Conservation (phyloP, 2,329 filamentous ascomycete genomes). For the Pyrenochaeta sp. region DNA sequence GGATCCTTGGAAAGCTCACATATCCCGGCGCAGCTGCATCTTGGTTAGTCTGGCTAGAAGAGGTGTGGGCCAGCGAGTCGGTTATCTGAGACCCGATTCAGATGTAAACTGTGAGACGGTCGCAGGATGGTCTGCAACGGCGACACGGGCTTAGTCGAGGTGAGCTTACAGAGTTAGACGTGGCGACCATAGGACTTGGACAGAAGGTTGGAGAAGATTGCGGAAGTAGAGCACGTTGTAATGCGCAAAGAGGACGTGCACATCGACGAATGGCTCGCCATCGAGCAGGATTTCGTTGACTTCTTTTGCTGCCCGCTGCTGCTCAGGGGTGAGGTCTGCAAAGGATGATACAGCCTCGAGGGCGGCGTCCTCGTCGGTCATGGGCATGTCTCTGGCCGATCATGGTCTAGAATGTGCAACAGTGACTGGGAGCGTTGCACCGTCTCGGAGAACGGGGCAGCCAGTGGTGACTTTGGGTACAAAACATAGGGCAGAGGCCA, state of each 20-base stretch:
- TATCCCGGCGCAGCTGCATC: conserved; percentile 51
- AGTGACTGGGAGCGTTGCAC: conserved; percentile 9
- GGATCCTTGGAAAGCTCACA: conserved; percentile 53
- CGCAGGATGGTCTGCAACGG: conserved; percentile 7
- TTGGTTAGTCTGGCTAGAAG: conserved; percentile 22
- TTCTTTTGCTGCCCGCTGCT: conserved; percentile 40
- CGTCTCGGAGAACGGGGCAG: conserved; percentile 8
- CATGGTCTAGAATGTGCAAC: conserved; percentile 15
- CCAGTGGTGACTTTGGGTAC: neutral
- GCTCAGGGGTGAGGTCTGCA: conserved; percentile 40
- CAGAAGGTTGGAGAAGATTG: conserved; percentile 46
- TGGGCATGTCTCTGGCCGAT: conserved; percentile 40
- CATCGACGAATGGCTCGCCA: conserved; percentile 50
- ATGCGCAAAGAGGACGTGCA: conserved; percentile 50
- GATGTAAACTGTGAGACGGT: conserved; percentile 11
- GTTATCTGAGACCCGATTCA: conserved; percentile 13
- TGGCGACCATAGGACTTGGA: conserved; percentile 54
- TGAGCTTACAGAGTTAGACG: conserved; percentile 51
- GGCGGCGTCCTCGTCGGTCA: conserved; percentile 53
- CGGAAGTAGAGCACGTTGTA: conserved; percentile 55
- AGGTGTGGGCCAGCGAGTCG: conserved; percentile 15
- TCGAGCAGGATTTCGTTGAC: conserved; percentile 49
- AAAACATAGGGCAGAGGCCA: conserved; percentile 1
- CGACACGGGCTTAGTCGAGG: conserved; percentile 5
- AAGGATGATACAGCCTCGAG: conserved; percentile 48